Base-by-base conservation (phyloP, 2,329 filamentous ascomycete species). In the Knufia fluminis region DNA sequence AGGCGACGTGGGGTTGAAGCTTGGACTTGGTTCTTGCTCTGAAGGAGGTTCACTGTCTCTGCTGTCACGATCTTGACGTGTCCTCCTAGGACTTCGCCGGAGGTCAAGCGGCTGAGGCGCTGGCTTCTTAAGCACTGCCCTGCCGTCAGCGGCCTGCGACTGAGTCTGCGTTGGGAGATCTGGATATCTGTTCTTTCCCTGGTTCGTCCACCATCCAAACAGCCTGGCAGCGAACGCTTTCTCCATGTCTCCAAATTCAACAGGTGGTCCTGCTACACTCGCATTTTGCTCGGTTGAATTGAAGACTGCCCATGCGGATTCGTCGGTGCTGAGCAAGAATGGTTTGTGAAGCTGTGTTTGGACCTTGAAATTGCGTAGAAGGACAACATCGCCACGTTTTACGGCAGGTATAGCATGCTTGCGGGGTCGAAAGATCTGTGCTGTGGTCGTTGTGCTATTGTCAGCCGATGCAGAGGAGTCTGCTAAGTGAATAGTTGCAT, bases 261-360 rank as follows among this genome's bases (percentile, higher is more conserved):
- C 62, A 3, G 67, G 68, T 3, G 66, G 65, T 0, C 65, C 68
- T 39, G 61, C 60, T 3, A 67, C 56, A 41, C 62, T 58, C 40
- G 22, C 52, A 31, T 14, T 45, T 28, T 41, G 52, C 17, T 9
- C 40, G 22, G 12, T 22, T 32, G 42, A 32, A 32, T 59, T 54
- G 54, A 73, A 73, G 3, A 74, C 68, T 8, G 66, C 70, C 72
- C 72, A 75, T 9, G 70, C 64, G 50, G 71, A 73, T 14, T 62
- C 62, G 10, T 68, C 62, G 2, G 59, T 61, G 54, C 68, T 72
- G 43, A 69, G 54, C 2, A 75, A 61, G 51, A 65, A 64, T 46
- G 70, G 59, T 4, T 62, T 64, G 53, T 67, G 64, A 12, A 69
- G 61, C 43, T 64, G 59, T 50, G 61, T 69, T 35, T 67, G 63